Evolutionary conservation across 768 basidiomycete genomes (phyloP).

Genomic region (Naganishia vaughanmartiniae): DNA sequence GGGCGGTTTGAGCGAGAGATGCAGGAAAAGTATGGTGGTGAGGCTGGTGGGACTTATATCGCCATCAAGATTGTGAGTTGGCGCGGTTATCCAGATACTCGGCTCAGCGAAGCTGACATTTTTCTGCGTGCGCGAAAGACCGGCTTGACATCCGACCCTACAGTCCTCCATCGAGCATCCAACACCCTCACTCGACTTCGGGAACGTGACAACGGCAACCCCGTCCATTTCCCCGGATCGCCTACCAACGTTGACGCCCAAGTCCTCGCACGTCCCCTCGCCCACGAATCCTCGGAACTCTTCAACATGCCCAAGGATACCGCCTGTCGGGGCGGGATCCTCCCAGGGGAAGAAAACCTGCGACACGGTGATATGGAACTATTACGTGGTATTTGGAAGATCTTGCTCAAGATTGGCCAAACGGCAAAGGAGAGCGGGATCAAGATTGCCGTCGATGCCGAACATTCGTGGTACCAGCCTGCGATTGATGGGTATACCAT

Average conservation of each 20-base stretch:
- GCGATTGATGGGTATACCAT: conserved; percentile 78
- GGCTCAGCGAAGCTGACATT: neutral
- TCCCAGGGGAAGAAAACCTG: conserved; percentile 52
- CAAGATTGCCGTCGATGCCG: conserved; percentile 74
- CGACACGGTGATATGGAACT: conserved; percentile 61
- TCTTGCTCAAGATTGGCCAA: conserved; percentile 64
- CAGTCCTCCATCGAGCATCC: conserved; percentile 48
- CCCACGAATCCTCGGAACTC: conserved; percentile 17
- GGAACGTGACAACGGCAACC: conserved; percentile 36
- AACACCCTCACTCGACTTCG: conserved; percentile 49
- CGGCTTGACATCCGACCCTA: conserved; percentile 49
- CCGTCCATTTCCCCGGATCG: conserved; percentile 65
- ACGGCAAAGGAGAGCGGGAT: conserved; percentile 29
- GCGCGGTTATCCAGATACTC: neutral
- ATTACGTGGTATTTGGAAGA: conserved; percentile 63
- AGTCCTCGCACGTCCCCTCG: conserved; percentile 32
- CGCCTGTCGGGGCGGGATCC: conserved; percentile 39
- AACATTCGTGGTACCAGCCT: conserved; percentile 66
- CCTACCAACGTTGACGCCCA: conserved; percentile 62
- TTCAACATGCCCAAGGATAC: conserved; percentile 37
- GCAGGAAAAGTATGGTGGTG: conserved; percentile 35
- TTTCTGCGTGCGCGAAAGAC: conserved; percentile 22
- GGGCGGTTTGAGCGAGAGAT: conserved; percentile 71
- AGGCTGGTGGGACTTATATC: conserved; percentile 64
- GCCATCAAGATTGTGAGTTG: conserved; percentile 73